These are phyloP conservation scores for Dalechampia spathulata DNA, from an alignment of 441 rosid genomes.

Conservation along the genomic window DNA sequence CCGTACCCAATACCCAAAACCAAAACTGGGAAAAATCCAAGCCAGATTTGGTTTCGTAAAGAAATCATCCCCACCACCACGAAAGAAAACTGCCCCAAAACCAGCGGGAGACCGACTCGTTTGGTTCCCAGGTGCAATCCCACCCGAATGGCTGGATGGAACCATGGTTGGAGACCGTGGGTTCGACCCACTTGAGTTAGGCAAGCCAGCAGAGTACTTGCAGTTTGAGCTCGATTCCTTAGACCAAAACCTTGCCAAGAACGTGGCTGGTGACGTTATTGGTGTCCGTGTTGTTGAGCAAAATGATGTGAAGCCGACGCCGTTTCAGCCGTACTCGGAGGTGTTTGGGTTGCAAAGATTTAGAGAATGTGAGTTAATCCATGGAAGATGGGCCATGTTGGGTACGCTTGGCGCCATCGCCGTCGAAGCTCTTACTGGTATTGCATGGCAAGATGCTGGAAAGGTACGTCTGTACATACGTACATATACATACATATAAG, in stretches of 20 bases:
- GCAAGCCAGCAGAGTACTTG: slow-evolving; percentile 86
- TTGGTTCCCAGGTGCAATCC: slow-evolving; percentile 85
- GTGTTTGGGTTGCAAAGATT: slow-evolving; percentile 90
- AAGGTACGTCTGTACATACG: no score
- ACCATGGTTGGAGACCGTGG: slow-evolving; percentile 79
- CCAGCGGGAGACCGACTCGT: slow-evolving; percentile 54
- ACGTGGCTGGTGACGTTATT: slow-evolving; percentile 62
- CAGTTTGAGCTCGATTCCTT: slow-evolving; percentile 77
- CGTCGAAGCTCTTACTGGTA: slow-evolving; percentile 85
- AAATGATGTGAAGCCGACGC: slow-evolving; percentile 70
- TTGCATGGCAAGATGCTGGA: slow-evolving; percentile 97
- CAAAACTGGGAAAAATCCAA: slow-evolving; percentile 45
- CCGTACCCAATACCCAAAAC: slow-evolving; percentile 39
- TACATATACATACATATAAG: no score
- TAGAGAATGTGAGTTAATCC: slow-evolving; percentile 91
- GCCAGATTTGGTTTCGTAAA: slow-evolving; percentile 71
- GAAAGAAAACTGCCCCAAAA: slow-evolving; percentile 44
- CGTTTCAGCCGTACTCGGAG: slow-evolving; percentile 85
- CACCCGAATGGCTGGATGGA: slow-evolving; percentile 86
- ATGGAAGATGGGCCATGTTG: slow-evolving; percentile 97
- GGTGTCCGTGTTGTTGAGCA: slow-evolving; percentile 75
- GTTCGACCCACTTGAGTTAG: slow-evolving; percentile 85
- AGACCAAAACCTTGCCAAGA: slow-evolving; percentile 90
- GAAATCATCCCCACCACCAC: no score
- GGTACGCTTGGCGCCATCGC: slow-evolving; percentile 85